Base-by-base conservation (phyloP, 495 filamentous ascomycete species). In the Elasticomyces elasticus region DNA sequence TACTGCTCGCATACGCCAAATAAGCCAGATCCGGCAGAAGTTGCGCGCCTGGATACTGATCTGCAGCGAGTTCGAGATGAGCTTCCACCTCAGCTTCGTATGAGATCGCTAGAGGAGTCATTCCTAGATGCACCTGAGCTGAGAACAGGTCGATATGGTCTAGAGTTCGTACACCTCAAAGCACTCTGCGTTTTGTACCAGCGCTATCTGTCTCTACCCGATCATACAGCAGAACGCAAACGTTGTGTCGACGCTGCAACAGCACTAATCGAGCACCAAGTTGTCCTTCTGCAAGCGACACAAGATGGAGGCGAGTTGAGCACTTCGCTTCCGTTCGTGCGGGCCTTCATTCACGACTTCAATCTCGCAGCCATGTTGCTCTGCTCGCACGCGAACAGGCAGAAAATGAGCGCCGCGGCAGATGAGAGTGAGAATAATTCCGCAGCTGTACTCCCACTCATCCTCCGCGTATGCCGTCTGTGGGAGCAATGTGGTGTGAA, bases 281-380 rank as follows among this genome's bases (percentile, higher is more conserved):
- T 55, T 26, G 26, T 35, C 1, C 33, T 55, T 15, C 45, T 55
- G 10, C 20, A 51, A 25, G 43, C 52, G 27, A 25, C 30, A 38
- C 24, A 49, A 25, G 22, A 30, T 6, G 51, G 51, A 31, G 45
- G 45, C 27, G 13, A 40, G 10, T 25, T 55, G 11, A 26, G 15
- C n/a, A 15, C 27, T 22, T 7, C 33, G 0, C 44, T 22, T 11
- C 20, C 37, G 15, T 49, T 55, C 25, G 20, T 55, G 27, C 11
- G 22, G 22, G 44, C 25, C 0, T 35, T 35, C 52, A 38, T 55
- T n/a, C 52, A 55, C 5, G 52, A 55, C n/a, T 55, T 55, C 30
- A 55, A 55, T 24, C 52, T 55, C 45, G 44, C 52, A 9, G 52
- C 52, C 15, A 55, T 55, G 43, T 25, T 55, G 12, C 23, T 55